Evolutionary conservation across 306 rosid species (phyloP), one percentile per base, ranked within the genome.

Genomic region (Luffa acutangula): DNA sequence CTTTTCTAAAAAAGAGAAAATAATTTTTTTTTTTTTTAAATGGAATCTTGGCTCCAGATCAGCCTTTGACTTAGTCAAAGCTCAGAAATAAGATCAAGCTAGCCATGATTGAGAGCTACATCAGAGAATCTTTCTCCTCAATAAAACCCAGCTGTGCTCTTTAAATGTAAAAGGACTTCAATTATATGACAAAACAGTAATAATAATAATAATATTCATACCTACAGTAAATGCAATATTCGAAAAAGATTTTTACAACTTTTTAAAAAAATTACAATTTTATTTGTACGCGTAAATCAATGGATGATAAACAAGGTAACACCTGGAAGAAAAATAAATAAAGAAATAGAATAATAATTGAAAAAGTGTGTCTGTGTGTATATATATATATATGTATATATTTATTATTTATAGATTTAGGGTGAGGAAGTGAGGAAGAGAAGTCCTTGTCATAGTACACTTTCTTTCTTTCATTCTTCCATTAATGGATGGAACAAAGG

Each of bases 51-150:
- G 78, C 9, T 72, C 63, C 69, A 72, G 62, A 52, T 64, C 80
- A 75, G 80, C 75, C 64, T 60, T 75, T 75, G 83, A 81, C 83
- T 45, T 11, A 49, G 83, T 75, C 80, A 63, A 81, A 75, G 51
- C 12, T 81, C 65, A 60, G 76, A 63, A 75, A 75, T 56, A 74
- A 62, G 67, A 34, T 34, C 76, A 65, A 75, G 78, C 1, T 31
- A 39, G 57, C 48, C 60, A 60, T 81, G 75, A 56, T 80, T 54
- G 82, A 54, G 78, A 57, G 66, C 25, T 76, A 60, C 81, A 77
- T n/a, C 81, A 62, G 63, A 79, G 81, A 79, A 64, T 64, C 81
- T 79, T 51, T 64, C 63, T 4, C 45, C 77, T 21, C 72, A 65
- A 21, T 9, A 64, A 64, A 33, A 13, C 71, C 43, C 45, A 13